These are phyloP conservation scores for Lodderomyces theae DNA, from an alignment of 1,139 yeast genomes.

Conservation along the genomic window DNA sequence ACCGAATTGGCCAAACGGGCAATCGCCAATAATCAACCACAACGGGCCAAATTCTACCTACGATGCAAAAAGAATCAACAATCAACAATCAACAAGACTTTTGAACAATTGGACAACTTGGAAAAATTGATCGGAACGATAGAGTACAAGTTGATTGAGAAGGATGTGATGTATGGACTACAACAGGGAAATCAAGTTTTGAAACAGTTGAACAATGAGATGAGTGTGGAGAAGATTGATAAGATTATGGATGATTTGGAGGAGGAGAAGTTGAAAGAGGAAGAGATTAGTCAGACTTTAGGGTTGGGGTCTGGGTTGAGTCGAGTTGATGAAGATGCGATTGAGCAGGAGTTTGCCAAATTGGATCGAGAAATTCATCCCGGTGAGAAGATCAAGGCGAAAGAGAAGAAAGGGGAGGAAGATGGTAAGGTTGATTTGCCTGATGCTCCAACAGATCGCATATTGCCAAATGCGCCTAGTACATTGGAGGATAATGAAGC, in stretches of 20 bases:
- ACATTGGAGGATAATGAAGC: slow-evolving; percentile 6
- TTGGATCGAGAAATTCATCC: slow-evolving; percentile 42
- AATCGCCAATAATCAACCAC: slow-evolving; percentile 49
- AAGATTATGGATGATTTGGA: slow-evolving; percentile 78
- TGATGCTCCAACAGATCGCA: slow-evolving; percentile 18
- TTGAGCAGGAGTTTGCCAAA: slow-evolving; percentile 58
- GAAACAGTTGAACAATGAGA: slow-evolving; percentile 69
- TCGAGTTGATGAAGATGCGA: slow-evolving; percentile 59
- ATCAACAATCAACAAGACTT: slow-evolving; percentile 62
- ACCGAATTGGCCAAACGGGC: slow-evolving; percentile 57
- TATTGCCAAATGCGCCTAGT: slow-evolving; percentile 21
- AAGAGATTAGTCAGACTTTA: slow-evolving; percentile 54
- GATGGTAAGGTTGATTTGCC: slow-evolving; percentile 17
- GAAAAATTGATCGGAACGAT: slow-evolving; percentile 73
- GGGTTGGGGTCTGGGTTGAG: slow-evolving; percentile 45
- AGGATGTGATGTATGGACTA: slow-evolving; percentile 77
- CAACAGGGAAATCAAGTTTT: slow-evolving; percentile 77
- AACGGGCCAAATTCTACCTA: slow-evolving; percentile 67
- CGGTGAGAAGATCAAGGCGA: slow-evolving; percentile 13
- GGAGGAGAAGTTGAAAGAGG: slow-evolving; percentile 77
- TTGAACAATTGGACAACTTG: slow-evolving; percentile 71
- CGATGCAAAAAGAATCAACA: slow-evolving; percentile 82
- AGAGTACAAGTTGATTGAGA: slow-evolving; percentile 86
- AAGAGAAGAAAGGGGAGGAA: slow-evolving; percentile 9
- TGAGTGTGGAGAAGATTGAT: slow-evolving; percentile 78